These are phyloP conservation scores for Triticum aestivum DNA, from an alignment of 176 grass and related monocot species.

Conservation along the genomic window IWGSC_CS_RefSeq_v2.1 NC_057808.1:267420545-267421044, in stretches of 20 bases:
- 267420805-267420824: not conserved
- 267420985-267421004: not conserved
- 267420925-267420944: not conserved
- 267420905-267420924: not conserved
- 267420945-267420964: not conserved
- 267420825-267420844: not conserved
- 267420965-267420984: not conserved
- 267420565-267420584: conserved; percentile 6
- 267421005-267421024: not conserved
- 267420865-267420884: not conserved
- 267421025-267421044: not conserved
- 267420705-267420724: conserved; percentile 93
- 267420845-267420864: not conserved
- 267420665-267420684: conserved; percentile 78
- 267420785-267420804: not conserved
- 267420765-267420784: not conserved
- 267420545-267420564: not conserved
- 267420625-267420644: conserved; percentile 83
- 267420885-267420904: not conserved
- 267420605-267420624: conserved; percentile 79
- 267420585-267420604: conserved; percentile 79
- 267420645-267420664: conserved; percentile 86
- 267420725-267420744: conserved; percentile 70
- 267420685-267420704: conserved; percentile 85
- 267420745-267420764: conserved; percentile 66